Base-by-base conservation (phyloP, 371 early-diverging fungal species). In the Mucor saturninus region DNA sequence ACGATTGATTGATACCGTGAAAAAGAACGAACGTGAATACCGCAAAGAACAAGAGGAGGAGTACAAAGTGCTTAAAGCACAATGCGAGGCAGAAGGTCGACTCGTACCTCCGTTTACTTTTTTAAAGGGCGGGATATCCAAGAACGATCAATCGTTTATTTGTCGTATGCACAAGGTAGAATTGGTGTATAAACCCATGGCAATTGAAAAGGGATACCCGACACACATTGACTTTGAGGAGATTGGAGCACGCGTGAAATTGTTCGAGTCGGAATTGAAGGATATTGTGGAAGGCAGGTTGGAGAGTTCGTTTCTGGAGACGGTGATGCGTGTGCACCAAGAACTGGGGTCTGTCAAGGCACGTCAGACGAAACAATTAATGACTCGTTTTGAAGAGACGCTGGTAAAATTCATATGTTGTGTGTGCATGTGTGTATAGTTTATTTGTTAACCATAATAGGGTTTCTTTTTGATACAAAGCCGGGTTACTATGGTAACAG, bases 401-500 rank as follows among this genome's bases (percentile, higher is more conserved):
- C 40, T 75, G 71, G 81, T 77, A 77, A 21, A 21, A 21, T 28
- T 53, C 13, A n/a, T 59, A 31, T 50, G 21, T 21, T 21, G 21
- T 21, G 21, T 21, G 21, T 21, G 21, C 21, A 21, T 21, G 21
- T 21, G 21, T 21, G 21, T 21, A 21, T 21, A 21, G 21, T 21
- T 21, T 21, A 21, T 21, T 21, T 21, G 21, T 21, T 21, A 21
- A 21, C 21, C 21, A 21, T 0, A 21, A 21, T 21, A 21, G 21
- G 21, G 21, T 21, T 21, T 21, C 21, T 21, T 21, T 21, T 21
- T 21, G n/a, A 30, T 35, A 30, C 2, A 52, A 55, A 88, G 84
- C 86, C 87, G 15, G 89, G 89, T 5, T 88, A 88, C 56, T 88
- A 88, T 73, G 89, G 89, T 10, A 68, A 82, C 15, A 80, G 81